Base-by-base conservation (phyloP, 2,329 filamentous ascomycete species). In the Blumeria hordei region DNA sequence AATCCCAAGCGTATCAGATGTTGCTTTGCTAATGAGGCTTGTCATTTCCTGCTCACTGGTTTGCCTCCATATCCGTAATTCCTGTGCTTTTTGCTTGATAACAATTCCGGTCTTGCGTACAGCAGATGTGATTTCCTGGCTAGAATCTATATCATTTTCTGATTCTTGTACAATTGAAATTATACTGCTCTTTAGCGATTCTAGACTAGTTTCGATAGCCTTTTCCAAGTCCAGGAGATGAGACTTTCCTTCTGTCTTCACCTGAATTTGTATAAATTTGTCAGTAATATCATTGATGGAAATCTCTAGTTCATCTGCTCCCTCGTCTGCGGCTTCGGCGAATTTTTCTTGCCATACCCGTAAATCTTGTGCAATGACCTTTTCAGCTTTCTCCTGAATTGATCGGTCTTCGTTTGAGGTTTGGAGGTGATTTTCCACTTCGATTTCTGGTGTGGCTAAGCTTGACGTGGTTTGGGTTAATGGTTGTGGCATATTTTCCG, bases 271-370 rank as follows among this genome's bases (percentile, higher is more conserved):
- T 56, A 86, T 72, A 69, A 83, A 69, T 37, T 80, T 76, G 3
- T 78, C 74, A 36, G 90, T 83, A 58, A 96, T 86, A 58, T 92
- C 76, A 6, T 71, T 68, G 45, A 85, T 73, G 18, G 77, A 74
- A 34, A 75, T 71, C 58, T 77, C 72, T 6, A 85, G 70, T 62
- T 84, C 78, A 58, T 81, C 78, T n/a, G 77, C 71, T 6, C 88
- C 88, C 65, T 93, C 88, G 57, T 93, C 84, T 7, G 86, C 86
- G 9, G 88, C 88, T 57, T 81, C 78, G 33, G 84, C 76, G 65
- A 94, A 95, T 64, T 94, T 93, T 58, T 78, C 78, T 67, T 95
- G 84, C 90, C 92, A 98, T 55, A 75, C 74, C 60, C 78, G 75
- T 12, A 98, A 74, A 65, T 98, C 92, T 47, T 82, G 76, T 1